These are phyloP conservation scores for Filobasidium floriforme DNA, from an alignment of 768 basidiomycete genomes.

Conservation along the genomic window DNA sequence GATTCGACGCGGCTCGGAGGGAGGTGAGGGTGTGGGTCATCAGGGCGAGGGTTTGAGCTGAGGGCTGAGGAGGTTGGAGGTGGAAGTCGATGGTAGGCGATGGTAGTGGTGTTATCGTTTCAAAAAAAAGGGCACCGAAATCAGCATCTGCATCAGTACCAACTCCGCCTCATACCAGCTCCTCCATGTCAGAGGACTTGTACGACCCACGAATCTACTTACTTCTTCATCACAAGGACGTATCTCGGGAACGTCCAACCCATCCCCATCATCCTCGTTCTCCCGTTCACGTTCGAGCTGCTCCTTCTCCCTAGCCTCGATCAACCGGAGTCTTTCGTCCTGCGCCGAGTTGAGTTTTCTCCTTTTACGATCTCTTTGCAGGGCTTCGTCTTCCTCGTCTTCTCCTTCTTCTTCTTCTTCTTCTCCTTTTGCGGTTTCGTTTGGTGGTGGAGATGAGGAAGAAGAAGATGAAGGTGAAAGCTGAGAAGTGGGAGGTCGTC, in stretches of 20 bases:
- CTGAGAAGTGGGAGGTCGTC: neutral
- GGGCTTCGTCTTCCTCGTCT: neutral
- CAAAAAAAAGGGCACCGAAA: neutral
- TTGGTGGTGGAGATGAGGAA: no score
- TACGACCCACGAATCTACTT: no score
- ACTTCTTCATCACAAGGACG: neutral
- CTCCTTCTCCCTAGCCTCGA: neutral
- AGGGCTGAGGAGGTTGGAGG: neutral
- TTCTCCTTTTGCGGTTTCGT: no score
- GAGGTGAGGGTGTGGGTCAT: conserved; percentile 71
- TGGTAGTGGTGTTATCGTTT: no score
- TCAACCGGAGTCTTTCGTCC: neutral
- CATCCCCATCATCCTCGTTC: neutral
- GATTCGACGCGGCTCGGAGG: conserved; percentile 63
- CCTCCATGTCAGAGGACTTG: no score
- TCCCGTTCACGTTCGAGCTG: neutral
- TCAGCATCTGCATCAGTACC: no score
- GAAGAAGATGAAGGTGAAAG: neutral
- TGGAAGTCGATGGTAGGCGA: no score
- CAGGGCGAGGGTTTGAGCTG: conserved; percentile 49
- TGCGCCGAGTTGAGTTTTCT: neutral
- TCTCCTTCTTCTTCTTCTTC: no score
- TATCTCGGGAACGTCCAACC: neutral
- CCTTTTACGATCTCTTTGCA: neutral
- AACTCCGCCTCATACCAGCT: no score